These are phyloP conservation scores for Ogataea nitratoaversa DNA, from an alignment of 805 yeast genomes.

Conservation along the genomic window DNA sequence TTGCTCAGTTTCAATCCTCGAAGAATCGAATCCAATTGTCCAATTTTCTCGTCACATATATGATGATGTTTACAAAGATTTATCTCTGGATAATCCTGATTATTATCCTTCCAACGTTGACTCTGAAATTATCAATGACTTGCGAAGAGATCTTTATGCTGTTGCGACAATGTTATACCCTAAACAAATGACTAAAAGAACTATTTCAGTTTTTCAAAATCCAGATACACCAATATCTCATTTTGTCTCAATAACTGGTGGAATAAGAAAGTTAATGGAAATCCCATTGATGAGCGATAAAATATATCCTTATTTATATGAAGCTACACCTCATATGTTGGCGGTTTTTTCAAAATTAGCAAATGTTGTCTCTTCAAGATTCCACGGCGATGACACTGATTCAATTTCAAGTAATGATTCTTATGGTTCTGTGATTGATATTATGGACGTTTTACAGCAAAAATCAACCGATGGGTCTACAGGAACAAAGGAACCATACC, in stretches of 20 bases:
- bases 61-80: slow-evolving; percentile 21
- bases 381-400: slow-evolving; percentile 6
- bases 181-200: slow-evolving; percentile 9
- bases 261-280: slow-evolving; percentile 19
- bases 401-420: slow-evolving; percentile 12
- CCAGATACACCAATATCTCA: slow-evolving; percentile 12
- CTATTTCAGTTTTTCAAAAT: slow-evolving; percentile 13
- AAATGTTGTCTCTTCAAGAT: not conserved
- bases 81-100: slow-evolving; percentile 28
- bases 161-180: slow-evolving; percentile 21
- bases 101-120: slow-evolving; percentile 19
- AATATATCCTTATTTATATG: slow-evolving; percentile 15
- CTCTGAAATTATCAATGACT: slow-evolving; percentile 13
- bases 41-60: slow-evolving; percentile 25
- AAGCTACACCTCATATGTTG: slow-evolving; percentile 19
- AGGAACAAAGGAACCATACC: not conserved
- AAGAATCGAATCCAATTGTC: slow-evolving; percentile 26
- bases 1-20: slow-evolving; percentile 23
- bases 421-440: slow-evolving; percentile 18
- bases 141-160: slow-evolving; percentile 25
- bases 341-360: slow-evolving; percentile 15
- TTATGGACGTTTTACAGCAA: slow-evolving; percentile 23
- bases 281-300: slow-evolving; percentile 17
- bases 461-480: slow-evolving; percentile 3
- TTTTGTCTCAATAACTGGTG: slow-evolving; percentile 22